phyloP scores from a whole-genome alignment of 2,329 filamentous ascomycete genomes.

The Aspergillus tamarii region DNA sequence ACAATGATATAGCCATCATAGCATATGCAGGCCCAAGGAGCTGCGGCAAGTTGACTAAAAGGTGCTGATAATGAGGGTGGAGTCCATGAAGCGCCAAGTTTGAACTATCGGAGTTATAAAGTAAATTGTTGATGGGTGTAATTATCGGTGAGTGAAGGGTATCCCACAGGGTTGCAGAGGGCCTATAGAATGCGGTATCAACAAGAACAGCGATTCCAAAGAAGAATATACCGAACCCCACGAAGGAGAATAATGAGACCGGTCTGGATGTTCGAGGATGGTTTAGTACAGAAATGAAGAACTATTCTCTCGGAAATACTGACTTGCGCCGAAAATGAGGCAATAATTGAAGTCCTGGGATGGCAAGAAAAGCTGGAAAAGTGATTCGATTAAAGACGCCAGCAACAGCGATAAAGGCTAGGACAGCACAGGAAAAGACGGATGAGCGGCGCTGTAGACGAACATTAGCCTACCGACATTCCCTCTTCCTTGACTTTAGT shows the following conservation, averaged over 20 bases:
- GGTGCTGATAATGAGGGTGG: conserved; percentile 78
- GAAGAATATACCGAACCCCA: conserved; percentile 68
- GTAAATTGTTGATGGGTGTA: conserved; percentile 76
- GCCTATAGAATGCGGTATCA: conserved; percentile 81
- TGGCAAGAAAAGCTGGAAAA: conserved; percentile 87
- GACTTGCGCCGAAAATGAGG: conserved; percentile 84
- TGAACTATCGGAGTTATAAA: conserved; percentile 70
- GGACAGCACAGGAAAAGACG: conserved; percentile 72
- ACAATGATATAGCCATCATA: conserved; percentile 53
- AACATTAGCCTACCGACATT: conserved; percentile 16
- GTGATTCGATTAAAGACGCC: conserved; percentile 97
- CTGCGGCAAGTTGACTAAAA: conserved; percentile 71
- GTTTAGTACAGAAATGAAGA: conserved; percentile 16
- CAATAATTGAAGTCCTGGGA: conserved; percentile 80
- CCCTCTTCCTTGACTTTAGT: not conserved
- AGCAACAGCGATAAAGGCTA: conserved; percentile 80
- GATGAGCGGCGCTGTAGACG: conserved; percentile 69
- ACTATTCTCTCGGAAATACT: conserved; percentile 33
- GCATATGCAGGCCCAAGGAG: conserved; percentile 71
- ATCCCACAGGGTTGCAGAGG: conserved; percentile 39
- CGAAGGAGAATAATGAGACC: conserved; percentile 63
- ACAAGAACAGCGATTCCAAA: conserved; percentile 73
- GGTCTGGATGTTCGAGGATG: conserved; percentile 47
- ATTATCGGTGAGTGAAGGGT: conserved; percentile 64
- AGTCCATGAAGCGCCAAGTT: conserved; percentile 77